Base-by-base conservation (phyloP, 352 stramenopile species). In the Blastocystis sp. region DNA sequence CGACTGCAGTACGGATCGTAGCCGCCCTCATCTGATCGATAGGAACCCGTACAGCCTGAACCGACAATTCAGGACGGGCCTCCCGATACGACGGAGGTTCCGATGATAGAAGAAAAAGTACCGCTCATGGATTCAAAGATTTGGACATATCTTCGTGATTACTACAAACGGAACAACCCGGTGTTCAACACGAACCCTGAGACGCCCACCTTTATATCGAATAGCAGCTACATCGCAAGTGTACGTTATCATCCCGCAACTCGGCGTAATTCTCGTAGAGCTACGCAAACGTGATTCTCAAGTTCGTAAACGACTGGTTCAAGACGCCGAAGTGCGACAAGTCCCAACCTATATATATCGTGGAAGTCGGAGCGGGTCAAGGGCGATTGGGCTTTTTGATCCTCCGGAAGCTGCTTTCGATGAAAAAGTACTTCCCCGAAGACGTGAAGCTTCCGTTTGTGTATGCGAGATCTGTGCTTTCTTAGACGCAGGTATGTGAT, bases 211-310 rank as follows among this genome's bases (percentile, higher is more conserved):
- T 89, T 89, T 77, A 80, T 89, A 78, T 80, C 79, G 19, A 89
- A 80, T 33, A 89, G 67, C 50, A 89, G 79, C 31, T 89, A 80
- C 50, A 89, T 89, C 45, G 79, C 79, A 21, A 70, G 60, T 45
- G 74, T 85, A 85, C 9, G 37, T 45, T 29, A 41, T 69, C 70
- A 16, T 69, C 4, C 3, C 26, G 24, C 29, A 19, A 26, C 13
- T 12, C 45, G 21, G 39, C 50, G 24, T 85, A n/a, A 85, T 85
- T 85, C 12, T 13, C 55, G 26, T 85, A 89, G 67, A 80, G 67
- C n/a, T 89, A 89, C 45, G 79, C 79, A 26, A 89, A 80, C 33
- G 41, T 89, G 41, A 77, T 89, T 66, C 39, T 89, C 26, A 89
- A 80, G 67, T 89, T 89, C 55, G 50, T 89, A 24, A 89, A 50